Evolutionary conservation across 1,284 basidiomycete species (phyloP), one percentile per base, ranked within the genome.

Genomic region (Chondrostereum purpureum): DNA sequence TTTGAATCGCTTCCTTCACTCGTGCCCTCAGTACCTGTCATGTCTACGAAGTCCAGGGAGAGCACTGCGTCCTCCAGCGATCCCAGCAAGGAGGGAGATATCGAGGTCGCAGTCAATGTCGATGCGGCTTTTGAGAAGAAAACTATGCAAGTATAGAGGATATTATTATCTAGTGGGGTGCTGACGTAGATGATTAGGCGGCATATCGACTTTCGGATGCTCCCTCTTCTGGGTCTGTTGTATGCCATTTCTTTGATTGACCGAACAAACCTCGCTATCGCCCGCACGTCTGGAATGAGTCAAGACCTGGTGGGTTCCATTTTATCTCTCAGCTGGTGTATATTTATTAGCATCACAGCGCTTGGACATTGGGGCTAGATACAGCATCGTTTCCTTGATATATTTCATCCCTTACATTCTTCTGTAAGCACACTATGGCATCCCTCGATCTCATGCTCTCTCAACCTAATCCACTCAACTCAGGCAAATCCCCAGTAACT

Each of bases 331-430:
- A n/a, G n/a, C 16, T 27, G 42, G 37, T 39, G 20, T 40, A 35
- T 24, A n/a, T 17, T 16, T 23, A 33, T n/a, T 10, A 10, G n/a
- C 27, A 10, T 33, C 27, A n/a, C n/a, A 33, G 27, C 10, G 27
- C 27, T 33, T 33, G n/a, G n/a, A n/a, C 27, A n/a, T 33, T n/a
- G 27, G 27, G 27, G n/a, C 10, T n/a, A 33, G 33, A 34, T 34
- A n/a, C 33, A 72, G 67, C 54, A 63, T 72, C 47, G 56, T 70
- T n/a, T 65, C 69, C 34, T 64, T 61, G 34, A 48, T 72, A 17
- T 73, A 69, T 51, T 73, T 73, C 50, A 50, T 72, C 5, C 72
- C 72, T n/a, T 71, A 71, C 47, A 68, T 69, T 35, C 44, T 73
- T 20, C 58, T 71, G 71, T 71, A 24, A 5, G 14, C 17, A 13